Conservation (phyloP, 148 eudicot species). For the Vaccinium corymbosum region DNA sequence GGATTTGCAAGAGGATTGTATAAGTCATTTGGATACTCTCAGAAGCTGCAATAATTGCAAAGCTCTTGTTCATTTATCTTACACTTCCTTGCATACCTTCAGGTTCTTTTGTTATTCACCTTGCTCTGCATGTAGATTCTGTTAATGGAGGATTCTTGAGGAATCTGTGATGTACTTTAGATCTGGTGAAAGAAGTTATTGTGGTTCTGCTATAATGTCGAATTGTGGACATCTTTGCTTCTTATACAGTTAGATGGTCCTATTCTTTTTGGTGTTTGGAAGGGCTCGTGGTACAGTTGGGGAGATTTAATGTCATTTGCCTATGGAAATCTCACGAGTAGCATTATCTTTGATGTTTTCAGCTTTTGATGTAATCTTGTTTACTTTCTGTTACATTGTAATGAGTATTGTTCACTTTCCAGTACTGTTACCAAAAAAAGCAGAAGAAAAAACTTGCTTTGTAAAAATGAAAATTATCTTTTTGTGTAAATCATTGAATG, state of each 20-base stretch:
- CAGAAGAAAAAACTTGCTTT: not conserved
- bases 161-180: not conserved
- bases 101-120: not conserved
- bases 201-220: not conserved
- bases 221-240: not conserved
- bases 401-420: not conserved
- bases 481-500: conserved; percentile 18
- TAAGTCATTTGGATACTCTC: not conserved
- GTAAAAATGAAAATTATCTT: not conserved
- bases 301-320: not conserved
- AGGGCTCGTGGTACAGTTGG: not conserved
- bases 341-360: not conserved
- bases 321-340: not conserved
- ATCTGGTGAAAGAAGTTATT: not conserved
- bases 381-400: not conserved
- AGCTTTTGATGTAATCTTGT: conserved; percentile 3
- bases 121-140: not conserved
- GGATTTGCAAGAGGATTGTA: not conserved
- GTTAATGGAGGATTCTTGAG: not conserved
- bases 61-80: not conserved
- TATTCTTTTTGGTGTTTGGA: not conserved
- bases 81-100: not conserved
- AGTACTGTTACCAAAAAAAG: not conserved
- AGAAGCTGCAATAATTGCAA: not conserved
- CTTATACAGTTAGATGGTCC: not conserved